Percentiles rank a stretch among this genome's conserved stretches.
These are phyloP conservation scores for Sporothrix curviconia DNA, from an alignment of 2,329 filamentous ascomycete genomes.

Conservation along the genomic window DNA sequence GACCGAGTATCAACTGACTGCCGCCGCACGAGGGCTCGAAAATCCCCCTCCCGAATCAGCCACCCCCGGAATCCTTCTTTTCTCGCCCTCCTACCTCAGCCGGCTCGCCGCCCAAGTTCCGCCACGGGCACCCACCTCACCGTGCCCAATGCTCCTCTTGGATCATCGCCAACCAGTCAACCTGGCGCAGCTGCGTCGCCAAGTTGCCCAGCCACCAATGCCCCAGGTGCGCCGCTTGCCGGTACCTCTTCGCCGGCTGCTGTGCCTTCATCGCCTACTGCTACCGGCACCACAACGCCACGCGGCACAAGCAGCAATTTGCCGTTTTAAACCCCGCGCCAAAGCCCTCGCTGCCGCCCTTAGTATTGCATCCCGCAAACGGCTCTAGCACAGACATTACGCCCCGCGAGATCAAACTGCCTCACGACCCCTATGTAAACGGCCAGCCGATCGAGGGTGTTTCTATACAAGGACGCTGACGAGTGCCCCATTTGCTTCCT, in stretches of 20 bases:
- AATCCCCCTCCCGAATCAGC: slow-evolving; percentile 79
- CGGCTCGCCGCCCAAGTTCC: slow-evolving; percentile 26
- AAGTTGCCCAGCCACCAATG: background rate
- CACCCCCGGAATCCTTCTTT: slow-evolving; percentile 61
- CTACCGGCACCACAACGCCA: slow-evolving; percentile 38
- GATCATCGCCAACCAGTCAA: no score
- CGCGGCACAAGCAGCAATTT: slow-evolving; percentile 46
- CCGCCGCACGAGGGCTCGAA: slow-evolving; percentile 74
- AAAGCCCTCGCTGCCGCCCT: slow-evolving; percentile 83
- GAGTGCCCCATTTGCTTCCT: slow-evolving; percentile 97
- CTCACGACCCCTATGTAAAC: slow-evolving; percentile 81
- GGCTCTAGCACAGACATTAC: slow-evolving; percentile 63
- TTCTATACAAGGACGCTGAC: slow-evolving; percentile 80
- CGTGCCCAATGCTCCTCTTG: slow-evolving; percentile 57
- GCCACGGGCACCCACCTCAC: slow-evolving; percentile 44
- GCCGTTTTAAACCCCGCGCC: slow-evolving; percentile 71
- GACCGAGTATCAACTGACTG: slow-evolving; percentile 93
- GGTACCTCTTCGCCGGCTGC: slow-evolving; percentile 70
- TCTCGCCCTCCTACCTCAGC: slow-evolving; percentile 39
- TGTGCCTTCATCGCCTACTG: slow-evolving; percentile 53
- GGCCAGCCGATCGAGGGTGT: slow-evolving; percentile 90
- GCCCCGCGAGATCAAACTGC: slow-evolving; percentile 72
- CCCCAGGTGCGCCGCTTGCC: slow-evolving; percentile 41
- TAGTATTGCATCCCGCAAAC: slow-evolving; percentile 65
- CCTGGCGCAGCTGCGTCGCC: background rate